Evolutionary conservation across 768 basidiomycete genomes (phyloP), one percentile per base, ranked within the genome.

Genomic region (Mycena indigotica): DNA sequence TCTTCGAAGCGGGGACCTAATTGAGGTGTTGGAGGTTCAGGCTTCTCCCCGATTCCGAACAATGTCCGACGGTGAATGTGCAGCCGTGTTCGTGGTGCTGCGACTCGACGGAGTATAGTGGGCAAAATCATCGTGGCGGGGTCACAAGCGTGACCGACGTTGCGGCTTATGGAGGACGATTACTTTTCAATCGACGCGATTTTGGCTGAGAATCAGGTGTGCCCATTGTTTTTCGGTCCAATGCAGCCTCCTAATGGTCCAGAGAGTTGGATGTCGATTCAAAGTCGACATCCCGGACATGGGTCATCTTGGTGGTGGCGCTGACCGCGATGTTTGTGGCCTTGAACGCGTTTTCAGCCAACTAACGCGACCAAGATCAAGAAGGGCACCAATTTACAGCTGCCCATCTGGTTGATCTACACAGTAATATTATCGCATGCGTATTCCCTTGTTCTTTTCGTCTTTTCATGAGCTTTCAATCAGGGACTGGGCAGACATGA

Each of bases 231-330:
- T 3, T 29, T 28, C 10, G 30, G 24, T 26, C 25, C 25, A 35
- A 44, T 26, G 41, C 48, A 30, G 17, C 38, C 50, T 55, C 16
- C 51, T 56, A 29, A 29, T 6, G 40, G 54, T 49, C 35, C 60
- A 95, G 92, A 97, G 94, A 82, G 80, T 98, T 32, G 91, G 93
- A 75, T 97, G 95, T 70, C 93, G 89, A 3, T 96, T 98, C 79
- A 90, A 91, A 65, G 79, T 90, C 41, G 87, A 88, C 56, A 86
- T 97, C 17, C 84, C 87, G 5, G 85, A 87, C 59, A 86, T 97
- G 79, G 95, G 95, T 2, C 92, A 96, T 69, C 82, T 97, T 12
- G 91, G 91, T 44, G 92, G 93, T 46, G 91, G 93, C 24, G 83
- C 83, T 53, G 91, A 95, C 41, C 84, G 84, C 69, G 88, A 96